phyloP scores from a whole-genome alignment of 2,329 filamentous ascomycete species.

The Penicillium vulpinum region DNA sequence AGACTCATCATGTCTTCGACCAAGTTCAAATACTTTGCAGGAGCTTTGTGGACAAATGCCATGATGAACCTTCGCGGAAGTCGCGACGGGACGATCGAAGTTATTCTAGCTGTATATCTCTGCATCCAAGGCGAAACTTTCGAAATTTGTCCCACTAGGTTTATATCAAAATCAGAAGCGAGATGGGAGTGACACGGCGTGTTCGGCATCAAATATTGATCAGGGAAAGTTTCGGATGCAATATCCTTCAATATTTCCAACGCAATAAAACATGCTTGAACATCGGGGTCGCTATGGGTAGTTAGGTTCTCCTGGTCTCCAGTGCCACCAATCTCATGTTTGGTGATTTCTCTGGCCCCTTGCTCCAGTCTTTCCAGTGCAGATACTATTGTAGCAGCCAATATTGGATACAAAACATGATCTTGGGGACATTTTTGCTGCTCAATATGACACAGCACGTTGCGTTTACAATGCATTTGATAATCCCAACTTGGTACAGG shows the following conservation, averaged over 20 bases:
- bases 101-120: not conserved
- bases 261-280: not conserved
- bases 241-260: not conserved
- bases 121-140: constrained; percentile 3
- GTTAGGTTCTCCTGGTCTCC: no score
- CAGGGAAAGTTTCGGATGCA: not conserved
- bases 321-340: not conserved
- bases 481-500: not conserved
- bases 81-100: not conserved
- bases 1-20: not conserved
- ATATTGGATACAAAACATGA: not conserved
- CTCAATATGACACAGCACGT: not conserved
- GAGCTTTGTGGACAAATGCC: constrained; percentile 4
- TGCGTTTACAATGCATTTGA: not conserved
- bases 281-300: not conserved
- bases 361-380: not conserved
- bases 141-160: not conserved
- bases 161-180: not conserved
- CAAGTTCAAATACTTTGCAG: not conserved
- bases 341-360: not conserved
- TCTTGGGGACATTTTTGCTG: not conserved
- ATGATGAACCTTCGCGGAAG: constrained; percentile 1
- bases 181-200: no score
- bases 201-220: not conserved
- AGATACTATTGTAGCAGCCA: not conserved